Evolutionary conservation across 1,139 yeast species (phyloP).

Genomic region (Hyphopichia burtonii): DNA sequence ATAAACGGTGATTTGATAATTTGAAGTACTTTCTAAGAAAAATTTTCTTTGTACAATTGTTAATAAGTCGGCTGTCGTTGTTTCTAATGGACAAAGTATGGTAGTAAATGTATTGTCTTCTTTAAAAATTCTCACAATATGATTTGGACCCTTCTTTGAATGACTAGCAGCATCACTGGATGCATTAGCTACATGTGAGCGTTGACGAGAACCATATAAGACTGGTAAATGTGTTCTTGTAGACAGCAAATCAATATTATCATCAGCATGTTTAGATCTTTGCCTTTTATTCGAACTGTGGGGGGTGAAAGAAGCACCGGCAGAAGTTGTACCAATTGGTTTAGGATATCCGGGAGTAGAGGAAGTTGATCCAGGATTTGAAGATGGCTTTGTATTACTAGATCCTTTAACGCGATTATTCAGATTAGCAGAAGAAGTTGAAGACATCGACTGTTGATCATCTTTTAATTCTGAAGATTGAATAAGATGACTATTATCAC

Average conservation of each 20-base stretch:
- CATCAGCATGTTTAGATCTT: conserved; percentile 1
- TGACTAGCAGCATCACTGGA: conserved; percentile 13
- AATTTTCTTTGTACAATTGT: conserved; percentile 71
- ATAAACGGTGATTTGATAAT: conserved; percentile 75
- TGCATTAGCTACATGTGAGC: conserved; percentile 22
- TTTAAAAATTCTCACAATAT: conserved; percentile 68
- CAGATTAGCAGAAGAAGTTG: background rate
- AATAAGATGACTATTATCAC: background rate
- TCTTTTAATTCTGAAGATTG: background rate
- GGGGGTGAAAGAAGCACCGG: background rate
- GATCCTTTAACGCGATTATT: too few species aligned
- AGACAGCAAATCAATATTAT: background rate
- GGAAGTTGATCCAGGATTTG: too few species aligned
- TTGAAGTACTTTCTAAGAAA: conserved; percentile 65
- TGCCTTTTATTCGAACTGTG: background rate
- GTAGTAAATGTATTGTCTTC: conserved; percentile 85
- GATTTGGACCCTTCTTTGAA: conserved; percentile 35
- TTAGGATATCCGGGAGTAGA: background rate
- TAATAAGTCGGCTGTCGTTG: conserved; percentile 74
- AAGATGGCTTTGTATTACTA: background rate
- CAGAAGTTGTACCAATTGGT: background rate
- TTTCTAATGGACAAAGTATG: conserved; percentile 68
- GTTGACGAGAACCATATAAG: conserved; percentile 35
- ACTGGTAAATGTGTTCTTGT: conserved; percentile 25
- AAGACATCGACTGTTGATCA: conserved; percentile 1